phyloP scores from a whole-genome alignment of 805 yeast genomes.

The Candida xyloterini region DNA sequence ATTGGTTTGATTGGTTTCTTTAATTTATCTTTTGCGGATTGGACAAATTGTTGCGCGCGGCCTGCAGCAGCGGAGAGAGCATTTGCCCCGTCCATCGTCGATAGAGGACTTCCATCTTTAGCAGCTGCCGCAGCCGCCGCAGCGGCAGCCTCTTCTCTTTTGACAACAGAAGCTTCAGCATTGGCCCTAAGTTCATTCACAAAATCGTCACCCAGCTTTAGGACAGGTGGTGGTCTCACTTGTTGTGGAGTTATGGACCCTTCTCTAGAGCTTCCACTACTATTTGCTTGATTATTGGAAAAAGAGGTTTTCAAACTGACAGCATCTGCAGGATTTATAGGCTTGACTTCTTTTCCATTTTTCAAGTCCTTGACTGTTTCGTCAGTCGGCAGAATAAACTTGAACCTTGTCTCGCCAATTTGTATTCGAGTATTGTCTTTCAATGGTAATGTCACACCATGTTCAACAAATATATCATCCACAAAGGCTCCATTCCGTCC shows the following conservation, averaged over 20 bases:
- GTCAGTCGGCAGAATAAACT: slow-evolving; percentile 77
- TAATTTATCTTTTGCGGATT: slow-evolving; percentile 25
- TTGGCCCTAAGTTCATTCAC: slow-evolving; percentile 29
- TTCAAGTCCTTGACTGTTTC: slow-evolving; percentile 34
- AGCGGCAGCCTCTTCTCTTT: slow-evolving; percentile 27
- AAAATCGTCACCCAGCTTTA: slow-evolving; percentile 26
- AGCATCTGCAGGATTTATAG: slow-evolving; percentile 60
- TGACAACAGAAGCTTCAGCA: slow-evolving; percentile 30
- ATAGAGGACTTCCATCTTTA: slow-evolving; percentile 5
- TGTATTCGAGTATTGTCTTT: slow-evolving; percentile 81
- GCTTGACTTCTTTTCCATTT: slow-evolving; percentile 21
- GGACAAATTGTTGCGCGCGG: slow-evolving; percentile 9
- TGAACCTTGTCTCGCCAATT: slow-evolving; percentile 88
- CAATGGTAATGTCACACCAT: slow-evolving; percentile 88
- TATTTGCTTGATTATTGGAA: slow-evolving; percentile 27
- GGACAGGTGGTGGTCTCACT: slow-evolving; percentile 16
- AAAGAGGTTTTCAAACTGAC: slow-evolving; percentile 52
- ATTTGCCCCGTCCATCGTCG: slow-evolving; percentile 13
- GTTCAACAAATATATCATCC: slow-evolving; percentile 83
- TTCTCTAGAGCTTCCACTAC: slow-evolving; percentile 24
- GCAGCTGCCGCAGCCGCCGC: slow-evolving; percentile 23
- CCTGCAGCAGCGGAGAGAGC: slow-evolving; percentile 18
- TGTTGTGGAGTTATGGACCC: slow-evolving; percentile 20
- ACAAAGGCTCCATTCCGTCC: slow-evolving; percentile 98
- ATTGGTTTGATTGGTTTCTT: slow-evolving; percentile 51